Evolutionary conservation across 1,284 basidiomycete species (phyloP).

Genomic region (Cutaneotrichosporon curvatum): DNA sequence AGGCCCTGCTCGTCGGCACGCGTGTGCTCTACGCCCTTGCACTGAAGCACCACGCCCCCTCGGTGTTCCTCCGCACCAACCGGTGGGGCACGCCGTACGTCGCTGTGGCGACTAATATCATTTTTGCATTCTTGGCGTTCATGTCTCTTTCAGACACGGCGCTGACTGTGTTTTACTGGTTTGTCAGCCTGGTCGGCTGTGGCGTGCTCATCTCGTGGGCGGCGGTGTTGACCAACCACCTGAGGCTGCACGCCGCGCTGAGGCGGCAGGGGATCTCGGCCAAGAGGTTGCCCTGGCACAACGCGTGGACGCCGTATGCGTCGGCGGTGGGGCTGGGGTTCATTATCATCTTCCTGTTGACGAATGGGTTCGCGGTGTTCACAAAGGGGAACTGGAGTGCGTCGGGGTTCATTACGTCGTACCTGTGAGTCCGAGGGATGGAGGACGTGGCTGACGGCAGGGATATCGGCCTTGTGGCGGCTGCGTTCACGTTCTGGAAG

Average conservation of each 20-base stretch:
- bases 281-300: constrained; percentile 20
- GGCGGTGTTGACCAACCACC: constrained; percentile 20
- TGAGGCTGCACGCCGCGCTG: constrained; percentile 15
- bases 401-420: constrained; percentile 17
- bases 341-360: constrained; percentile 17
- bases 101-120: constrained; percentile 29
- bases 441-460: constrained; percentile 4
- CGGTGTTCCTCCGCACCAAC: constrained; percentile 49
- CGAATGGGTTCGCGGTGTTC: constrained; percentile 22
- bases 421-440: constrained; percentile 12
- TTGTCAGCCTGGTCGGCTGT: constrained; percentile 24
- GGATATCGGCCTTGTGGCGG: constrained; percentile 22
- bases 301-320: constrained; percentile 24
- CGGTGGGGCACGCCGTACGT: constrained; percentile 44
- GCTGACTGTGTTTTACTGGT: constrained; percentile 32
- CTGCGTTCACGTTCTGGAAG: constrained; percentile 18
- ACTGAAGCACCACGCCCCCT: constrained; percentile 48
- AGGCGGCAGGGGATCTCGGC: constrained; percentile 13
- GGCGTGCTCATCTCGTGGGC: constrained; percentile 30
- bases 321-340: constrained; percentile 15
- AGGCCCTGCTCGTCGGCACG: constrained; percentile 21
- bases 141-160: constrained; percentile 32
- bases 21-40: constrained; percentile 48
- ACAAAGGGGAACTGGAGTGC: constrained; percentile 20
- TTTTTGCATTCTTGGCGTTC: constrained; percentile 41